Evolutionary conservation across 331 rosid species (phyloP).

Genomic region (Dryas integrifolia): DNA sequence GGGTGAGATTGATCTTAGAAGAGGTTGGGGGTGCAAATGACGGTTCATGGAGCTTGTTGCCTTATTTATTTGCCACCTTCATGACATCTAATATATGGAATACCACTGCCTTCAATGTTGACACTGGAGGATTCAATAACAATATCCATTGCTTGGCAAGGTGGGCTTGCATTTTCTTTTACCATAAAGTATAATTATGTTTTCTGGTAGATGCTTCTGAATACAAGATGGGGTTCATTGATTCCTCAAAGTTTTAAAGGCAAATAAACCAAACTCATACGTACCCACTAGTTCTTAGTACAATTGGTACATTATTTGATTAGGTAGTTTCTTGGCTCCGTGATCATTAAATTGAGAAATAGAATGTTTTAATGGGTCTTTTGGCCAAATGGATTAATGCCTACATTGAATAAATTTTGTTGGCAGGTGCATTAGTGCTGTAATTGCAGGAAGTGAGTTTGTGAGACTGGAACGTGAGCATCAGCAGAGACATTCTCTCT

Average conservation of each 20-base stretch:
- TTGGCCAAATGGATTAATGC: slow-evolving; percentile 10
- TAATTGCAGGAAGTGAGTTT: slow-evolving; percentile 84
- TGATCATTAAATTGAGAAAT: slow-evolving; percentile 14
- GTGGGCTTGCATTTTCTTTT: slow-evolving; percentile 39
- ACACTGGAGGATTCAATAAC: slow-evolving; percentile 90
- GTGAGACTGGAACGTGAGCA: slow-evolving; percentile 84
- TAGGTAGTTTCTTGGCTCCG: slow-evolving; percentile 10
- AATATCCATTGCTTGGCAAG: slow-evolving; percentile 94
- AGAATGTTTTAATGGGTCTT: not conserved
- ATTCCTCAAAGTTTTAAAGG: not conserved
- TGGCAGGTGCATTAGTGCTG: slow-evolving; percentile 92
- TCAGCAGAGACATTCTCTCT: slow-evolving; percentile 58
- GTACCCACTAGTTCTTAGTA: not conserved
- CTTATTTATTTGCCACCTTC: slow-evolving; percentile 87
- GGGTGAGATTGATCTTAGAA: slow-evolving; percentile 91
- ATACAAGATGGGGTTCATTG: not conserved
- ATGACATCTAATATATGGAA: slow-evolving; percentile 92
- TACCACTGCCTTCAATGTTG: slow-evolving; percentile 90
- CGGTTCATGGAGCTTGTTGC: slow-evolving; percentile 94
- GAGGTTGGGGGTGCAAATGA: slow-evolving; percentile 94
- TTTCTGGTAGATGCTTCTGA: not conserved
- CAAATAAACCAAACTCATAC: not conserved
- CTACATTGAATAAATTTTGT: slow-evolving; percentile 24
- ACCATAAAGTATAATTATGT: not conserved
- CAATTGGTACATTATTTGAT: not conserved